Evolutionary conservation across 2,329 filamentous ascomycete species (phyloP), one percentile per base, ranked within the genome.

Genomic region (Calonectria honghensis): DNA sequence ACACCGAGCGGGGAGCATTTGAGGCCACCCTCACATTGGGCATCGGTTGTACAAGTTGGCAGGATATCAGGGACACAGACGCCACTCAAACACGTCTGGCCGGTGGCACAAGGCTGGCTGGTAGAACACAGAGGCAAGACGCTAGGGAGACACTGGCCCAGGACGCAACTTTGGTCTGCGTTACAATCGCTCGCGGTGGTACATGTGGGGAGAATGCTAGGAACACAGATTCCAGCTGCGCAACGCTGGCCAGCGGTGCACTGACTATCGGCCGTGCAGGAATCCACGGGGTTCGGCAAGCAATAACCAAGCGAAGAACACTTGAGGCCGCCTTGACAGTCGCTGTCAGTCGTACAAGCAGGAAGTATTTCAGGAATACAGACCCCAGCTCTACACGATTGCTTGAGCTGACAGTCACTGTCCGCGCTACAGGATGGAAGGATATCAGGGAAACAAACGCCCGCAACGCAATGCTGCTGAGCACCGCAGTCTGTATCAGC

Each of bases 1-100:
- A 65, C 37, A n/a, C 71, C 71, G 48, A 70, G 65, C 1, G 65
- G 11, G 6, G 65, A 73, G 57, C 70, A 72, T 5, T 10, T 37
- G 18, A 61, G 45, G 4, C 52, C 35, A 14, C 16, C 6, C 24
- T 48, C 54, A 29, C 70, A 72, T 18, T 63, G 52, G 13, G 52
- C 29, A 29, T 72, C 41, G 4, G 11, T 29, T n/a, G 64, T 52
- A 35, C 70, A 72, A 13, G 32, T n/a, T 1, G 70, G 64, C 4
- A 65, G 14, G 11, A 67, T 31, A 2, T 64, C 4, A 14, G 72
- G 66, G 7, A 73, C 4, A n/a, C 72, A 73, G 20, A 73, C 59
- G 27, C 72, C 72, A 13, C 39, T 24, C 3, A 29, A 27, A n/a
- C 72, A 73, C 13, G 57, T 61, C 51, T 70, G 72, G 0, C 31